Percentiles rank a stretch among this genome's conserved stretches.
These are phyloP conservation scores for Colletotrichum destructivum DNA, from an alignment of 2,329 filamentous ascomycete genomes.

Conservation along the genomic window DNA sequence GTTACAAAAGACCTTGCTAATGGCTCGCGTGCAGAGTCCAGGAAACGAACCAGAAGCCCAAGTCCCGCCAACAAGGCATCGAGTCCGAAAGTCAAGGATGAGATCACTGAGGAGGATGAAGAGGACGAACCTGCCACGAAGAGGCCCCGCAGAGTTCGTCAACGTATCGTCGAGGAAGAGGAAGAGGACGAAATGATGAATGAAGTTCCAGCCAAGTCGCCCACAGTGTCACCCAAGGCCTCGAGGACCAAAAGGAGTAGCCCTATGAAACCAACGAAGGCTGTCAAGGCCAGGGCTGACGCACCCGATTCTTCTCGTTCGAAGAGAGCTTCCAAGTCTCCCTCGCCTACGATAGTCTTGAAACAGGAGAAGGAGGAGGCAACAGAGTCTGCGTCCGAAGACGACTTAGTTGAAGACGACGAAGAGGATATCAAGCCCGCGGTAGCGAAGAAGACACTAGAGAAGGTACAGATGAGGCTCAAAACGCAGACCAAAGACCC, in stretches of 20 bases:
- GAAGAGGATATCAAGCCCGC: constrained; percentile 78
- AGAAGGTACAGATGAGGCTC: constrained; percentile 85
- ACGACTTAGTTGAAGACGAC: constrained; percentile 65
- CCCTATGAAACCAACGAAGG: constrained; percentile 37
- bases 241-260: constrained; percentile 11
- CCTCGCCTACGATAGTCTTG: constrained; percentile 45
- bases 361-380: constrained; percentile 49
- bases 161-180: constrained; percentile 61
- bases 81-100: constrained; percentile 45
- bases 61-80: constrained; percentile 42
- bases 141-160: constrained; percentile 63
- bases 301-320: constrained; percentile 45
- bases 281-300: constrained; percentile 39
- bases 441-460: constrained; percentile 79
- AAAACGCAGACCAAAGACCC: constrained; percentile 79
- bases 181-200: constrained; percentile 65
- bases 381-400: constrained; percentile 59
- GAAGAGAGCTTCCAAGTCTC: constrained; percentile 21
- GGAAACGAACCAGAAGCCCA: constrained; percentile 60
- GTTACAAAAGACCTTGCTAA: not conserved
- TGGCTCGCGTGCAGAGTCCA: constrained; percentile 53
- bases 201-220: constrained; percentile 48
- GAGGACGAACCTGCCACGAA: constrained; percentile 75
- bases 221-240: constrained; percentile 35
- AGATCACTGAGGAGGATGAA: constrained; percentile 65